Percentiles rank a stretch among this genome's conserved stretches.
Conservation (phyloP, 2,329 filamentous ascomycete species). For the Alternaria longipes region DNA sequence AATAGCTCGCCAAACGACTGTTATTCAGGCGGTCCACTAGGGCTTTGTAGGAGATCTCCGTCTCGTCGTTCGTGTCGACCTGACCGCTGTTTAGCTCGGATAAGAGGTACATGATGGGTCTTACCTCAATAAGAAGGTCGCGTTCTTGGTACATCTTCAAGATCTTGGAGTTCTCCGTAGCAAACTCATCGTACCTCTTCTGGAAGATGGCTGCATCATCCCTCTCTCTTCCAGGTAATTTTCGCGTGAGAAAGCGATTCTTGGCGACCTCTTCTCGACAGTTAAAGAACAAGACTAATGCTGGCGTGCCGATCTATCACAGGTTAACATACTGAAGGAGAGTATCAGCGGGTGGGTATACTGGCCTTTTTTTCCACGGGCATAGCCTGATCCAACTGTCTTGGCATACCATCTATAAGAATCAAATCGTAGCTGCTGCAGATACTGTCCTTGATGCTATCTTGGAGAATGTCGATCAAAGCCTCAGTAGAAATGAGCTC, state of each 20-base stretch:
- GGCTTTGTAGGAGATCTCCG: conserved; percentile 7
- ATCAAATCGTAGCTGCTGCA: background rate
- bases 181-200: conserved; percentile 2
- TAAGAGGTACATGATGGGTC: background rate
- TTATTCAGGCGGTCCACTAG: too few species aligned
- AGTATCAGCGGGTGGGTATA: background rate
- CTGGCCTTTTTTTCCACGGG: conserved; percentile 9
- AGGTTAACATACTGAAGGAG: background rate
- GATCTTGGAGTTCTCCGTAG: background rate
- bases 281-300: conserved; percentile 12
- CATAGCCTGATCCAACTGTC: conserved; percentile 11
- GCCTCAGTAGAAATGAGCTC: conserved; percentile 5
- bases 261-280: conserved; percentile 8
- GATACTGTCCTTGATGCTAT: background rate
- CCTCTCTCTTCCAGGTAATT: conserved; percentile 10
- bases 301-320: background rate
- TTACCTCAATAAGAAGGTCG: conserved; percentile 7
- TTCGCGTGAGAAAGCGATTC: conserved; percentile 13
- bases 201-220: conserved; percentile 7
- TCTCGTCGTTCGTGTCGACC: conserved; percentile 11
- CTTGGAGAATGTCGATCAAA: background rate
- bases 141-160: conserved; percentile 3
- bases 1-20: too few species aligned
- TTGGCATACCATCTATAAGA: conserved; percentile 13
- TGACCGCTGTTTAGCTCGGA: background rate